A percentile compares a stretch with the other conserved stretches of the same genome.
Evolutionary conservation across 1,139 yeast species (phyloP).

Genomic region (Yamadazyma songkhlaensis): DNA sequence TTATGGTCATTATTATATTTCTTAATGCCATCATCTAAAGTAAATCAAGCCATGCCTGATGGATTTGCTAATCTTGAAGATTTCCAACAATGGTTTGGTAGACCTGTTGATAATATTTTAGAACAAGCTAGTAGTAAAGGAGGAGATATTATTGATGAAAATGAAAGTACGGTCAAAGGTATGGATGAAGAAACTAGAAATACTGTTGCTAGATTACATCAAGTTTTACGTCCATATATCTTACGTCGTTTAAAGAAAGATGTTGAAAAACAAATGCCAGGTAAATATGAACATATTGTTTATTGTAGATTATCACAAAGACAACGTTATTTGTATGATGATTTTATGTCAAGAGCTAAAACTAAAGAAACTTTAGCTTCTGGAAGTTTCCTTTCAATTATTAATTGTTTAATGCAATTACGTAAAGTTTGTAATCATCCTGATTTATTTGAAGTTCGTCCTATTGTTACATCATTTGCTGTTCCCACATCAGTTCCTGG

Average conservation of each 20-base stretch:
- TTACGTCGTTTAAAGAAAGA: constrained; percentile 91
- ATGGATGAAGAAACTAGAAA: constrained; percentile 69
- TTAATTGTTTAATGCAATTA: constrained; percentile 96
- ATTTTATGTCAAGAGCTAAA: constrained; percentile 95
- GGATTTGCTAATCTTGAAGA: constrained; percentile 96
- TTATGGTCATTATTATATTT: constrained; percentile 92
- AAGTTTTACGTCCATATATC: constrained; percentile 88
- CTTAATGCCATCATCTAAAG: constrained; percentile 87
- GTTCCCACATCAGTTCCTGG: constrained; percentile 62
- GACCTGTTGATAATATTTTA: constrained; percentile 88
- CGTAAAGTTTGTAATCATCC: constrained; percentile 98
- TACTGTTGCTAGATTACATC: constrained; percentile 88
- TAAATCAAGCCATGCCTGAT: constrained; percentile 75
- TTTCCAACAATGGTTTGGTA: constrained; percentile 97
- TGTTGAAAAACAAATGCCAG: constrained; percentile 99
- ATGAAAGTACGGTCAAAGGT: constrained; percentile 33
- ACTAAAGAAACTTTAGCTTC: constrained; percentile 92
- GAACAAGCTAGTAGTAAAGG: constrained; percentile 56
- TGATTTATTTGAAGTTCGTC: constrained; percentile 92
- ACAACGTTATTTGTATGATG: constrained; percentile 90
- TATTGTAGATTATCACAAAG: constrained; percentile 91
- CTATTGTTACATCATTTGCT: constrained; percentile 87
- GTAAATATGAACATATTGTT: constrained; percentile 90
- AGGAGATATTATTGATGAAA: constrained; percentile 48
- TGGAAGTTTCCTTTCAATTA: constrained; percentile 91